Evolutionary conservation across 305 asterid genomes (phyloP).

Genomic region (Rubia tinctorum): DNA sequence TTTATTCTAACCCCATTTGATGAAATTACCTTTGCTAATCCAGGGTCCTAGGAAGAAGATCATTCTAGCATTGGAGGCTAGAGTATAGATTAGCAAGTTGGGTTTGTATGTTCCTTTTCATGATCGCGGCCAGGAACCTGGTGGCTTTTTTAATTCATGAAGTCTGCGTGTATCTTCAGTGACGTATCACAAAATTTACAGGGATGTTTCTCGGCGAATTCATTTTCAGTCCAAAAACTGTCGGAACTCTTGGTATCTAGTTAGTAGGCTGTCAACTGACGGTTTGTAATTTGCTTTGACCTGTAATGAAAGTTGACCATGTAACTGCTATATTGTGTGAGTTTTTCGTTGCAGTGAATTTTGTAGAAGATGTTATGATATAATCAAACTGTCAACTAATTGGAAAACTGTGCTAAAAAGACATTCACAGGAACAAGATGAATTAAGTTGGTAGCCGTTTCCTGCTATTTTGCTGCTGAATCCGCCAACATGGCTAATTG

Average conservation of each 20-base stretch:
- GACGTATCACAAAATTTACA: not conserved
- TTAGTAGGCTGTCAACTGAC: conserved; percentile 9
- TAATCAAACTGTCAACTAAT: not conserved
- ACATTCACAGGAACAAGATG: too few species aligned
- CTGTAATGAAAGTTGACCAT: conserved; percentile 1
- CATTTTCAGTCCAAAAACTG: not conserved
- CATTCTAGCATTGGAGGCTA: conserved; percentile 70
- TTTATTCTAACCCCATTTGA: not conserved
- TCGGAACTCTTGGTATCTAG: not conserved
- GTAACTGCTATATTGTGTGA: not conserved
- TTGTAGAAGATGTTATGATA: not conserved
- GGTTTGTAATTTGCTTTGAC: conserved; percentile 10
- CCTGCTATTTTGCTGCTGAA: too few species aligned
- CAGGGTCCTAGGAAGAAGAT: conserved; percentile 96
- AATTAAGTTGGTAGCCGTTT: too few species aligned
- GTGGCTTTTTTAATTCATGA: conserved; percentile 24
- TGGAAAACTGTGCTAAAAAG: not conserved
- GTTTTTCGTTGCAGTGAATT: not conserved
- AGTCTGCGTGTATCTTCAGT: conserved; percentile 7
- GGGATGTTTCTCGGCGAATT: conserved; percentile 5
- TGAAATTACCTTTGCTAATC: conserved; percentile 18
- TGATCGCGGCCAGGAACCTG: conserved; percentile 17
- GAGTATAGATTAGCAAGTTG: conserved; percentile 33
- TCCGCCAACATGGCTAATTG: too few species aligned
- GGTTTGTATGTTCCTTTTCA: conserved; percentile 22